Conservation (phyloP, 1,284 basidiomycete genomes). For the Trichosporon faecale region DNA sequence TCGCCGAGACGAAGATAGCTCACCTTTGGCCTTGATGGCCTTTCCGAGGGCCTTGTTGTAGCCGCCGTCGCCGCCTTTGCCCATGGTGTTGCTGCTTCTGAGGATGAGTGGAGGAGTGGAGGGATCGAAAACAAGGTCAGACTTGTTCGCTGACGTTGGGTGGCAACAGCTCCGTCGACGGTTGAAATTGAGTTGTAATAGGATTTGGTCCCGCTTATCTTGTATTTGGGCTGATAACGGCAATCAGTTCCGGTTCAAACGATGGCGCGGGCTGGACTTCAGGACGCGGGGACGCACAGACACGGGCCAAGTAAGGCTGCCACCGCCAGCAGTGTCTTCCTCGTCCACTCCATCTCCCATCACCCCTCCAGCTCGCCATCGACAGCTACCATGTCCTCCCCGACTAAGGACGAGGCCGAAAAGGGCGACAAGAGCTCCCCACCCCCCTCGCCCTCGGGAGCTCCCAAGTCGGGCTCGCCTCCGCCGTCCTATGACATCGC, state of each 20-base stretch:
- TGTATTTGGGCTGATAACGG: conserved; percentile 1
- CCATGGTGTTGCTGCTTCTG: conserved; percentile 35
- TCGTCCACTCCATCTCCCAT: neutral
- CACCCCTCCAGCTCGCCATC: neutral
- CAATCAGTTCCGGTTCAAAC: neutral
- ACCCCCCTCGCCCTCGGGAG: conserved; percentile 30
- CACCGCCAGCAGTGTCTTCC: neutral
- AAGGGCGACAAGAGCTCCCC: neutral
- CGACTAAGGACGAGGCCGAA: neutral
- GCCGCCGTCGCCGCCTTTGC: conserved; percentile 62
- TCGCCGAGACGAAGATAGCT: neutral
- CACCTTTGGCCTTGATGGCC: conserved; percentile 89
- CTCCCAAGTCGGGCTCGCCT: conserved; percentile 26
- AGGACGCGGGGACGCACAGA: neutral
- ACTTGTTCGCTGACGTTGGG: neutral
- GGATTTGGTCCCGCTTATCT: conserved; percentile 2
- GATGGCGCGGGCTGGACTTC: neutral
- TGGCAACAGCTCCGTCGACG: neutral
- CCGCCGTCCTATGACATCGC: neutral
- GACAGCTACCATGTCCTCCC: neutral
- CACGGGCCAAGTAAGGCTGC: neutral
- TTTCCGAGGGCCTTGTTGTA: conserved; percentile 88
- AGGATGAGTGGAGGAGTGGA: neutral
- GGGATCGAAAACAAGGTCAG: conserved; percentile 3
- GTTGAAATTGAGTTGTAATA: neutral